Conservation (phyloP, 2,329 filamentous ascomycete genomes). For the Hymenoscyphus albidus region DNA sequence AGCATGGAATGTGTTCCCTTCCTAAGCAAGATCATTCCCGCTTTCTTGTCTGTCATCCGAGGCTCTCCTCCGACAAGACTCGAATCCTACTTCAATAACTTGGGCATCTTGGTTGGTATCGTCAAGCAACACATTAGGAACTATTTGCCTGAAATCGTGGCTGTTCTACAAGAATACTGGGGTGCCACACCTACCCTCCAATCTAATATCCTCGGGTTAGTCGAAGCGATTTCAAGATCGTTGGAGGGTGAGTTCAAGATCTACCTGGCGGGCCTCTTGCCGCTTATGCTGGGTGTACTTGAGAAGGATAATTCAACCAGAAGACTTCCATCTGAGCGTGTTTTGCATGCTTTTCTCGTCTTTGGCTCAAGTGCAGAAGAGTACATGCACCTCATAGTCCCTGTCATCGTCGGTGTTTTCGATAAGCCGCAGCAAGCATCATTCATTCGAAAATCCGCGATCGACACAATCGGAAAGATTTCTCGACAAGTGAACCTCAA, state of each 20-base stretch:
- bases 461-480: conserved; percentile 90
- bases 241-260: conserved; percentile 98
- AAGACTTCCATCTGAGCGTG: conserved; percentile 79
- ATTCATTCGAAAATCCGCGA: conserved; percentile 79
- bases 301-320: conserved; percentile 77
- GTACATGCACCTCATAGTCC: conserved; percentile 98
- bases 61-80: conserved; percentile 73
- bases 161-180: conserved; percentile 88
- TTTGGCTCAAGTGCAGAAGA: conserved; percentile 95
- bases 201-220: conserved; percentile 83
- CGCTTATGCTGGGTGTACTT: conserved; percentile 89
- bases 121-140: conserved; percentile 95
- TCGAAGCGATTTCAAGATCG: conserved; percentile 90
- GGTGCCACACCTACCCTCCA: conserved; percentile 74
- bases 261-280: conserved; percentile 82
- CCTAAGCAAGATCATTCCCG: conserved; percentile 88
- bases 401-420: conserved; percentile 90
- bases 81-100: conserved; percentile 96
- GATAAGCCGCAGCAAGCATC: conserved; percentile 80
- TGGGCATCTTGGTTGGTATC: conserved; percentile 88
- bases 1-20: conserved; percentile 96
- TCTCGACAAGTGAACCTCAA: conserved; percentile 96
- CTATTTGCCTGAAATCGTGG: conserved; percentile 81
- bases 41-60: conserved; percentile 84
- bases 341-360: conserved; percentile 90